These are phyloP conservation scores for Salix caprea DNA, from an alignment of 345 rosid genomes.

Conservation along the genomic window DNA sequence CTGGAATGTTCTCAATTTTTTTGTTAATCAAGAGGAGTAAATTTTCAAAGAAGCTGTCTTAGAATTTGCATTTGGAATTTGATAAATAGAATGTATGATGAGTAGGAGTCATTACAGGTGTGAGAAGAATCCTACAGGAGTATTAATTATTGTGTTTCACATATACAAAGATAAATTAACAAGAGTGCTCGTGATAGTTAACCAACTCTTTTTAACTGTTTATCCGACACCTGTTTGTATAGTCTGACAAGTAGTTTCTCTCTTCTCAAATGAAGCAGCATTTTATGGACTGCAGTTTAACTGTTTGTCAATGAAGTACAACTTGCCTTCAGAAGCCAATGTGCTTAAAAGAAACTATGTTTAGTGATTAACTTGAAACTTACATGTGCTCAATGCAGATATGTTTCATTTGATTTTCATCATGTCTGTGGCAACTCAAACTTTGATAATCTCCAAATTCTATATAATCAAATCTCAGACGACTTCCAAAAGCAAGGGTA, in stretches of 20 bases:
- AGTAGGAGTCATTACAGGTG: too few relatives aligned
- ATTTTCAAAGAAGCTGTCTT: neutral
- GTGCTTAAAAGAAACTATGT: neutral
- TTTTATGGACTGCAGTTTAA: neutral
- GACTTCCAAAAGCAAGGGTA: slow-evolving; percentile 88
- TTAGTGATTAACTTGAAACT: slow-evolving; percentile 3
- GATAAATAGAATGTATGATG: neutral
- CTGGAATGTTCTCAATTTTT: neutral
- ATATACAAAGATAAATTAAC: neutral
- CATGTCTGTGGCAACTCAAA: slow-evolving; percentile 76
- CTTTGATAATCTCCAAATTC: slow-evolving; percentile 63
- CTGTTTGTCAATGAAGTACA: neutral
- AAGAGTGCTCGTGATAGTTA: neutral
- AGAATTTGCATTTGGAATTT: neutral
- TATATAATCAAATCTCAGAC: slow-evolving; percentile 69
- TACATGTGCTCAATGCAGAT: slow-evolving; percentile 44
- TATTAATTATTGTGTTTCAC: neutral
- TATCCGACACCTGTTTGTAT: neutral
- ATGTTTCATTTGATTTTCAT: slow-evolving; percentile 80
- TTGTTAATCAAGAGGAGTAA: neutral
- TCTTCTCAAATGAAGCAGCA: neutral
- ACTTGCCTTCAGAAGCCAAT: neutral
- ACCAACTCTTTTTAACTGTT: neutral
- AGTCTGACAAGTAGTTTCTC: neutral
- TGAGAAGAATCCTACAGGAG: too few relatives aligned